These are phyloP conservation scores for Suillus bovinus DNA, from an alignment of 768 basidiomycete genomes.

Conservation along the genomic window DNA sequence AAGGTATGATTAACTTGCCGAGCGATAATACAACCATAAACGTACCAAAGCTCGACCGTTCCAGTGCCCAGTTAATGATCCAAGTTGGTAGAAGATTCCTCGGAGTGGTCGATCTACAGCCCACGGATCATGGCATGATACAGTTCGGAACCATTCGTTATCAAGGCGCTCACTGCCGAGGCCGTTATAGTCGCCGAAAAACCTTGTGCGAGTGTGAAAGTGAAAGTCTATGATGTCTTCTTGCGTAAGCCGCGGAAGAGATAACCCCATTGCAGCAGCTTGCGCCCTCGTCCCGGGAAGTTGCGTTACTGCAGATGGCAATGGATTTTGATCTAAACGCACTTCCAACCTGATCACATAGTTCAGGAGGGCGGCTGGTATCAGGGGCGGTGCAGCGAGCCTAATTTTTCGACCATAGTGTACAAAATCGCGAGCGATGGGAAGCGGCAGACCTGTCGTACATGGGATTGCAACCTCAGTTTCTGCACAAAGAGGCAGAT, in stretches of 20 bases:
- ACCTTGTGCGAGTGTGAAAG: constrained; percentile 35
- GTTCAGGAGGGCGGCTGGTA: constrained; percentile 40
- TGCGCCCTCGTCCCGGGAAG: constrained; percentile 39
- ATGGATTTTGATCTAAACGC: constrained; percentile 30
- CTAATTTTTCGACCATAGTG: constrained; percentile 44
- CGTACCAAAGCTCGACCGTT: constrained; percentile 47
- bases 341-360: constrained; percentile 39
- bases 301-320: constrained; percentile 20
- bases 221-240: constrained; percentile 45
- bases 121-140: constrained; percentile 42
- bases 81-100: constrained; percentile 44
- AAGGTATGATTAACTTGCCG: constrained; percentile 7
- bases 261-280: constrained; percentile 29
- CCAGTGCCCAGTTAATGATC: constrained; percentile 47
- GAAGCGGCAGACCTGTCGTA: constrained; percentile 26
- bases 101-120: constrained; percentile 37
- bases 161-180: constrained; percentile 37
- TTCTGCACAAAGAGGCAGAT: constrained; percentile 38
- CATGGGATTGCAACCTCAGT: constrained; percentile 20
- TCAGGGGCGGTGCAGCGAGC: constrained; percentile 42
- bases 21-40: constrained; percentile 12
- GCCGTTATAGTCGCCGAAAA: constrained; percentile 26
- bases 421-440: constrained; percentile 33
- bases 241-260: constrained; percentile 34
- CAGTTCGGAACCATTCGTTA: constrained; percentile 49